These are phyloP conservation scores for Sclerotinia sclerotiorum DNA, from an alignment of 2,329 filamentous ascomycete genomes.

Conservation along the genomic window DNA sequence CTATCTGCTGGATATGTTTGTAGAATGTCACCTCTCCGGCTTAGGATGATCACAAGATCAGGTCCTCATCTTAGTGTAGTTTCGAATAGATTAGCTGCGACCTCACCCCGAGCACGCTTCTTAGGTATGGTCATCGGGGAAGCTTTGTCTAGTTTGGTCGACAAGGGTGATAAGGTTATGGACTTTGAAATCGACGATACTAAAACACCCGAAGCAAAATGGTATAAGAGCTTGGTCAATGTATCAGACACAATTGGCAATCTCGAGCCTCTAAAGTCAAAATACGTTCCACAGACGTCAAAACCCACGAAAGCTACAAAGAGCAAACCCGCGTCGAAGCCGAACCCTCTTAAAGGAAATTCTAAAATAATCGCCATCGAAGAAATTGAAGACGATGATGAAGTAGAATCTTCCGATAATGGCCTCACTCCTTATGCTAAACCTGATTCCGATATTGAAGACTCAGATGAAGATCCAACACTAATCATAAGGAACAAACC, in stretches of 20 bases:
- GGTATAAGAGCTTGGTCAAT: constrained; percentile 68
- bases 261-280: constrained; percentile 49
- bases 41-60: constrained; percentile 70
- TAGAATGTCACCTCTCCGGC: constrained; percentile 61
- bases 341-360: constrained; percentile 36
- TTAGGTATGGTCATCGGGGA: constrained; percentile 88
- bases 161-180: constrained; percentile 70
- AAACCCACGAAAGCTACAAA: constrained; percentile 25
- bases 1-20: constrained; percentile 75
- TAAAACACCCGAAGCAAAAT: constrained; percentile 67
- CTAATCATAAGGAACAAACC: constrained; percentile 80
- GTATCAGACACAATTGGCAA: constrained; percentile 64
- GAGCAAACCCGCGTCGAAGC: constrained; percentile 39
- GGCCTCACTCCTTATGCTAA: constrained; percentile 75
- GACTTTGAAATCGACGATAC: constrained; percentile 83
- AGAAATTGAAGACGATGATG: constrained; percentile 61
- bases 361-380: constrained; percentile 56
- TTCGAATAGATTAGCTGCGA: constrained; percentile 79
- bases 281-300: constrained; percentile 28
- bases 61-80: constrained; percentile 72
- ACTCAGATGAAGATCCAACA: constrained; percentile 91
- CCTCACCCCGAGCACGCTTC: constrained; percentile 73
- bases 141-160: constrained; percentile 56
- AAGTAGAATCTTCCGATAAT: constrained; percentile 47
- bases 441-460: constrained; percentile 82